Conservation (phyloP, 1,139 yeast genomes). For the Kodamaea anthophila region DNA sequence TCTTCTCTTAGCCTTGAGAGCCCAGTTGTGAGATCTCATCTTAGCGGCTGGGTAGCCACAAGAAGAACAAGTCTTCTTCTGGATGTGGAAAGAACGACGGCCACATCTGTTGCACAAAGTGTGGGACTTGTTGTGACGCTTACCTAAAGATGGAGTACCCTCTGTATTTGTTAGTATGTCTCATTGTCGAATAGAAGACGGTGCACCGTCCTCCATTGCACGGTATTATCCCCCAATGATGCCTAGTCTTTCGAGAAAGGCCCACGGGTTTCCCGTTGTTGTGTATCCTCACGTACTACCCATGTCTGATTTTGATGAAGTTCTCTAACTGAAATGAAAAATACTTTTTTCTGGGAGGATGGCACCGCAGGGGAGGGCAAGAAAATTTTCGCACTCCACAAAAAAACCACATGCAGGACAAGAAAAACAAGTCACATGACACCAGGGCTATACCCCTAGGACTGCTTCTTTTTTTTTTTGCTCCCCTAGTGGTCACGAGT, state of each 20-base stretch:
- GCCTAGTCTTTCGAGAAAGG: neutral
- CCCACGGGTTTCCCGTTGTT: constrained; percentile 1
- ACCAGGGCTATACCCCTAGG: constrained; percentile 4
- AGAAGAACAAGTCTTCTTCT: constrained; percentile 97
- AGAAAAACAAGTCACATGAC: constrained; percentile 2
- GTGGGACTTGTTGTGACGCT: constrained; percentile 99
- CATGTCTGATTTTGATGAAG: constrained; percentile 43
- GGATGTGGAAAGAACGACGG: constrained; percentile 97
- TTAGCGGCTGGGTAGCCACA: constrained; percentile 99
- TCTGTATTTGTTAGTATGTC: constrained; percentile 41
- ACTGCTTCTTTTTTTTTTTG: neutral
- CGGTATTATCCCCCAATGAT: too few relatives aligned
- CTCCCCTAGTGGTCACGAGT: too few relatives aligned
- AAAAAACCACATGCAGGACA: constrained; percentile 3
- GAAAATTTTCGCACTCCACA: constrained; percentile 6
- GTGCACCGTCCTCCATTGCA: too few relatives aligned
- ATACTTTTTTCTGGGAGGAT: constrained; percentile 8
- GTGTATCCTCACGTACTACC: constrained; percentile 49
- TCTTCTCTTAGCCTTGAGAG: constrained; percentile 98
- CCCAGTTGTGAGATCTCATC: constrained; percentile 99
- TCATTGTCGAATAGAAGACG: neutral
- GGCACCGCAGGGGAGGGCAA: constrained; percentile 5
- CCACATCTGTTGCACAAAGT: constrained; percentile 99
- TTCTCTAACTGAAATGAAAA: constrained; percentile 6
- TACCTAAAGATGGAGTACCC: constrained; percentile 99